These are phyloP conservation scores for Mortierella antarctica DNA, from an alignment of 192 early-diverging fungal genomes.

Conservation along the genomic window DNA sequence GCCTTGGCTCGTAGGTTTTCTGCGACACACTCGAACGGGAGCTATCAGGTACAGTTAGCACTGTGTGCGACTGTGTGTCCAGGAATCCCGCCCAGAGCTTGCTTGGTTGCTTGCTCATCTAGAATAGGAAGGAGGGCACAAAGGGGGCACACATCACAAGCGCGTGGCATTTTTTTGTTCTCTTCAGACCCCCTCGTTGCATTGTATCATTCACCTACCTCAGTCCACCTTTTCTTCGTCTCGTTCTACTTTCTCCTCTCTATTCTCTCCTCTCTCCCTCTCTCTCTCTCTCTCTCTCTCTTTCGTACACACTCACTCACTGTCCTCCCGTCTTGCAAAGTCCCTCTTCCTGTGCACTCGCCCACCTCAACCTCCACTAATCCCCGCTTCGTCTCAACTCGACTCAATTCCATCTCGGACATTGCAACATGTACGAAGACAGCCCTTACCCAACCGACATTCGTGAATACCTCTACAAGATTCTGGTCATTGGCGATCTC, in stretches of 20 bases:
- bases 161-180: no score
- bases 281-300: background rate
- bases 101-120: no score
- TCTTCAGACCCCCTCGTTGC: no score
- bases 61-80: no score
- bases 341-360: background rate
- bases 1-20: no score
- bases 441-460: slow-evolving; percentile 50
- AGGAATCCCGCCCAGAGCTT: no score
- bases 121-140: no score
- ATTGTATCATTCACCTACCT: no score
- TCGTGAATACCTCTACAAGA: slow-evolving; percentile 69
- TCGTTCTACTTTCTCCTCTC: slow-evolving; percentile 6
- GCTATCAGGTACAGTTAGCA: no score
- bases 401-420: background rate
- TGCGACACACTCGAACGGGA: no score
- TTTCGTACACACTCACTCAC: background rate
- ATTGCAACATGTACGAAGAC: slow-evolving; percentile 29
- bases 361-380: background rate
- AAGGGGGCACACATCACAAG: no score
- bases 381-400: background rate
- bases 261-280: background rate
- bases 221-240: background rate
- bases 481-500: slow-evolving; percentile 70
- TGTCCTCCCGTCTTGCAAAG: background rate